Conservation (phyloP, 2,329 filamentous ascomycete species). For the Fonsecaea pugnacius region DNA sequence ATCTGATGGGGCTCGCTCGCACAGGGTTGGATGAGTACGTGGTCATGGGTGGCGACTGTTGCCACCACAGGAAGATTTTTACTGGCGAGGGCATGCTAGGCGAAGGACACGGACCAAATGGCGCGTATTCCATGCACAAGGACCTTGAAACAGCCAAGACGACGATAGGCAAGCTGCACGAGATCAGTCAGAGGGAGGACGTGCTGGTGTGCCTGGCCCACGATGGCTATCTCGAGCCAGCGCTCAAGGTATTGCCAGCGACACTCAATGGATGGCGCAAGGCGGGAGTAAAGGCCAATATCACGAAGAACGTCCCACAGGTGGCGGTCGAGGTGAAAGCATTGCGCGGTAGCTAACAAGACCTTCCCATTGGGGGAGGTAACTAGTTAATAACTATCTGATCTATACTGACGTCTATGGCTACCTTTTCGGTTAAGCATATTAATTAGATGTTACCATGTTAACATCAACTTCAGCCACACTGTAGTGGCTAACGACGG, state of each 20-base stretch:
- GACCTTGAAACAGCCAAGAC: slow-evolving; percentile 32
- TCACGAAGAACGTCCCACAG: background rate
- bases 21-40: slow-evolving; percentile 47
- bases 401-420: no score
- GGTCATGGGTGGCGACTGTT: slow-evolving; percentile 57
- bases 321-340: background rate
- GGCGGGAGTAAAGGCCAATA: background rate
- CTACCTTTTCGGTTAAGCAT: no score
- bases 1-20: slow-evolving; percentile 36
- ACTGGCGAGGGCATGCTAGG: slow-evolving; percentile 14
- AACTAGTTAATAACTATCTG: background rate
- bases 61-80: slow-evolving; percentile 44
- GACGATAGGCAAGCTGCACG: slow-evolving; percentile 34
- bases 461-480: no score
- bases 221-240: slow-evolving; percentile 10
- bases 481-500: no score
- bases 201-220: slow-evolving; percentile 19
- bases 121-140: slow-evolving; percentile 36
- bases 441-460: no score
- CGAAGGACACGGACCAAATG: slow-evolving; percentile 9
- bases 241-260: background rate
- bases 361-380: background rate
- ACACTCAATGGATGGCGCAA: background rate
- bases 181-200: slow-evolving; percentile 19
- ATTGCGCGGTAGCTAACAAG: background rate